phyloP scores from a whole-genome alignment of 225 moss, liverwort and hornwort genomes.

The Antitrichia curtipendula region DNA sequence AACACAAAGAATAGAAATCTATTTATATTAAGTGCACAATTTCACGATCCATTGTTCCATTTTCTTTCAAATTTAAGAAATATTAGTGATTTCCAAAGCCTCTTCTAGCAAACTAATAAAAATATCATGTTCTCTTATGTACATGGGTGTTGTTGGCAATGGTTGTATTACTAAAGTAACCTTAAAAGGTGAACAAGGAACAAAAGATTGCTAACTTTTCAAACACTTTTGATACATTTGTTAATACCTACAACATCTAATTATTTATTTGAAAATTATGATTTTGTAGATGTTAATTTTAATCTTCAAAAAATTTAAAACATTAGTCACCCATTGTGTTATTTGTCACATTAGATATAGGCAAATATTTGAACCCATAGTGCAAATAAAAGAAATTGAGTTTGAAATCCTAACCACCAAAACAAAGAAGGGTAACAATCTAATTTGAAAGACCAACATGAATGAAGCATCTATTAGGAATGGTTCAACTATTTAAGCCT shows the following conservation, averaged over 20 bases:
- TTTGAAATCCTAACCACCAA: background rate
- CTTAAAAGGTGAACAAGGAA: background rate
- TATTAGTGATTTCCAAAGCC: background rate
- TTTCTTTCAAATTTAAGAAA: background rate
- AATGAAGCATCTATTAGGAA: too few relatives aligned
- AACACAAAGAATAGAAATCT: background rate
- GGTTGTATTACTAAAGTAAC: background rate
- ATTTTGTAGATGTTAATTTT: background rate
- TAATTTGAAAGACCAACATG: too few relatives aligned
- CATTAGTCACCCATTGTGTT: fast-evolving
- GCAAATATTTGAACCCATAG: background rate
- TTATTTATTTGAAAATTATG: background rate
- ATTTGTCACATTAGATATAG: background rate
- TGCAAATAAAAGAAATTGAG: background rate
- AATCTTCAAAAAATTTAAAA: background rate
- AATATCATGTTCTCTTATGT: background rate
- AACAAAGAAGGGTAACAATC: too few relatives aligned
- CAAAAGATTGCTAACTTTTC: background rate
- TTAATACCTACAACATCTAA: background rate
- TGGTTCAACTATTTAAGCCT: too few relatives aligned
- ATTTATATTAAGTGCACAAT: background rate
- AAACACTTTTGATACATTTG: fast-evolving
- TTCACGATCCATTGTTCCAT: too few relatives aligned
- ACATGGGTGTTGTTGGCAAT: fast-evolving
- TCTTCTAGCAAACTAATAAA: background rate